Conservation (phyloP, 345 rosid species). For the Gossypium mustelinum region DNA sequence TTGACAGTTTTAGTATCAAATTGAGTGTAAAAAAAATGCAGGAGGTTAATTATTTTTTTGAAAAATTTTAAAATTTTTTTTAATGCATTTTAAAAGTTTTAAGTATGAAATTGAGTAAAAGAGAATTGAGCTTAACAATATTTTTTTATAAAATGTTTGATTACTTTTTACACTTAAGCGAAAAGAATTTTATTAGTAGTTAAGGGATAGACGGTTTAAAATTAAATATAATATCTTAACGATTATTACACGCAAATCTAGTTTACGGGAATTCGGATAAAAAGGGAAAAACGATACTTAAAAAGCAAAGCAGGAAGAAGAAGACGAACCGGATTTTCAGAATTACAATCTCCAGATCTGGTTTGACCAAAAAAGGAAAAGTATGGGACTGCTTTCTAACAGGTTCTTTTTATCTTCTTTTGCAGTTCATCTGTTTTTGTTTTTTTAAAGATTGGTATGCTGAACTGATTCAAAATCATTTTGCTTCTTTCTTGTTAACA, state of each 20-base stretch:
- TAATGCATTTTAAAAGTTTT: no score
- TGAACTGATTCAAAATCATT: neutral
- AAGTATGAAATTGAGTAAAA: no score
- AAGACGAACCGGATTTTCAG: neutral
- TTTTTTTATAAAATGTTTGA: no score
- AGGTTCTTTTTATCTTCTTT: conserved; percentile 34
- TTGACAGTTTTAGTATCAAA: accelerated
- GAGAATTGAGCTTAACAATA: no score
- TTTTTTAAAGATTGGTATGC: neutral
- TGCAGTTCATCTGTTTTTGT: neutral
- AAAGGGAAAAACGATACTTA: neutral
- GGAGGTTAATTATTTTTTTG: accelerated
- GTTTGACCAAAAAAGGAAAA: neutral
- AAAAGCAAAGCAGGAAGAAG: neutral
- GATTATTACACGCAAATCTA: conserved; percentile 43
- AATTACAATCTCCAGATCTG: neutral
- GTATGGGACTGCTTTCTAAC: conserved; percentile 92
- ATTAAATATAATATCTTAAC: conserved; percentile 16
- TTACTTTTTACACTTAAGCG: no score
- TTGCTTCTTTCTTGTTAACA: conserved; percentile 2
- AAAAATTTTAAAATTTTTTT: accelerated
- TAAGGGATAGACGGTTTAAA: no score
- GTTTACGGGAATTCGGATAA: neutral
- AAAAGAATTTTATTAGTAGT: no score
- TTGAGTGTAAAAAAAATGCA: no score